Conservation (phyloP, 148 eudicot genomes). For the Nepenthes mirabilis region DNA sequence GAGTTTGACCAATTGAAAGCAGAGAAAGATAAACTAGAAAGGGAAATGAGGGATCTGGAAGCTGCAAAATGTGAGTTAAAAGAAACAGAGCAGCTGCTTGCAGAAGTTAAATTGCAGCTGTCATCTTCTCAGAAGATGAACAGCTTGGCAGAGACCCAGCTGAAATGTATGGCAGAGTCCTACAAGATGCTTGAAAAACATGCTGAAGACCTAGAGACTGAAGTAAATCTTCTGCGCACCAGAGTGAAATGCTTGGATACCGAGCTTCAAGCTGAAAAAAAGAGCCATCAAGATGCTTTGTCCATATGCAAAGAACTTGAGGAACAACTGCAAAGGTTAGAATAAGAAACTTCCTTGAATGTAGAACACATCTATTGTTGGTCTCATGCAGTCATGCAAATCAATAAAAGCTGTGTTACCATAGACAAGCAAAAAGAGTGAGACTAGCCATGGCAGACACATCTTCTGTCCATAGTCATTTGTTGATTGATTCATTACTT, state of each 20-base stretch:
- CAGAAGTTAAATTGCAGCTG: conserved; percentile 62
- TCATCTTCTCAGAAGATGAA: conserved; percentile 55
- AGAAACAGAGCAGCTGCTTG: conserved; percentile 56
- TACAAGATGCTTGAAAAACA: conserved; percentile 73
- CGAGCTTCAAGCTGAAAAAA: conserved; percentile 63
- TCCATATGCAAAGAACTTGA: conserved; percentile 58
- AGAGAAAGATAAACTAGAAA: conserved; percentile 51
- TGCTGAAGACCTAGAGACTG: conserved; percentile 56
- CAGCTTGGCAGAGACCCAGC: conserved; percentile 84
- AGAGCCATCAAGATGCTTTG: conserved; percentile 49
- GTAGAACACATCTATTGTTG: neutral
- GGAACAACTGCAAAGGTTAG: conserved; percentile 81
- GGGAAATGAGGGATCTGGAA: conserved; percentile 54
- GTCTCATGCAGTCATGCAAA: neutral
- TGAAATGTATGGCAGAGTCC: conserved; percentile 94
- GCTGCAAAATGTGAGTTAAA: conserved; percentile 39
- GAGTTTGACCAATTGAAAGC: conserved; percentile 65
- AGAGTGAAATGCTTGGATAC: conserved; percentile 39
- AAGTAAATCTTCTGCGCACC: conserved; percentile 39
- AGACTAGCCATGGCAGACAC: neutral
- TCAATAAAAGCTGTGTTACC: too few relatives aligned
- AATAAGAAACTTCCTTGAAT: neutral
- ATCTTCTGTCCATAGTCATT: too few relatives aligned
- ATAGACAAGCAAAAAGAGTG: too few relatives aligned
- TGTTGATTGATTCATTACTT: too few relatives aligned